Evolutionary conservation across 2,329 filamentous ascomycete genomes (phyloP).

Genomic region (Pleoardoris graminearum): DNA sequence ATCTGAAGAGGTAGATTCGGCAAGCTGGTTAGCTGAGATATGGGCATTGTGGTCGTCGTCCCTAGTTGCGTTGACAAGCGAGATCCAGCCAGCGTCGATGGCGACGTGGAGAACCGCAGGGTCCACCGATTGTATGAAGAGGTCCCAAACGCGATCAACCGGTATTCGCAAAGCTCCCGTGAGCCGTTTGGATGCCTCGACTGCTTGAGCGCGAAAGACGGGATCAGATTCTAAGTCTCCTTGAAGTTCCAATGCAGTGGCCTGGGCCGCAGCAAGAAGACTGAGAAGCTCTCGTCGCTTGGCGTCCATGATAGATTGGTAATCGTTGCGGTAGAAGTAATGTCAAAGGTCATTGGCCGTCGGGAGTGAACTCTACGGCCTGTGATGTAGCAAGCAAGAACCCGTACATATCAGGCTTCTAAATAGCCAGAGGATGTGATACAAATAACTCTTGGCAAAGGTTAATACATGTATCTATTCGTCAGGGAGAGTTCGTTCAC

Average conservation of each 20-base stretch:
- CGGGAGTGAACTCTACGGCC: no score
- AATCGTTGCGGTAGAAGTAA: not conserved
- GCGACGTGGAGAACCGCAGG: not conserved
- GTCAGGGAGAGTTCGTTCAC: no score
- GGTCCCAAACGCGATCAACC: slow-evolving; percentile 1
- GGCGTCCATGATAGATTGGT: not conserved
- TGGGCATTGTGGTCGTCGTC: not conserved
- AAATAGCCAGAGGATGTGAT: no score
- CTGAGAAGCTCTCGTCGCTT: not conserved
- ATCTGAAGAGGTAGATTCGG: not conserved
- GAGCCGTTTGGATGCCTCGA: not conserved
- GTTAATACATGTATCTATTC: no score
- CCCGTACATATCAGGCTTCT: no score
- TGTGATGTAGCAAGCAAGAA: no score
- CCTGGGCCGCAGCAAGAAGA: not conserved
- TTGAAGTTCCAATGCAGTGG: not conserved
- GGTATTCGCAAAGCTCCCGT: not conserved
- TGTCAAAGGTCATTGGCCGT: no score
- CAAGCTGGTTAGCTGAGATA: not conserved
- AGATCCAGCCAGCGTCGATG: not conserved
- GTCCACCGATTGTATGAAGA: not conserved
- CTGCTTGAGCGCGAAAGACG: not conserved
- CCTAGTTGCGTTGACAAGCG: not conserved
- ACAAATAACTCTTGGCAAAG: no score
- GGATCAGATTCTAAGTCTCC: not conserved